These are phyloP conservation scores for Backusella parvicylindrica DNA, from an alignment of 192 early-diverging fungal genomes.

Conservation along the genomic window DNA sequence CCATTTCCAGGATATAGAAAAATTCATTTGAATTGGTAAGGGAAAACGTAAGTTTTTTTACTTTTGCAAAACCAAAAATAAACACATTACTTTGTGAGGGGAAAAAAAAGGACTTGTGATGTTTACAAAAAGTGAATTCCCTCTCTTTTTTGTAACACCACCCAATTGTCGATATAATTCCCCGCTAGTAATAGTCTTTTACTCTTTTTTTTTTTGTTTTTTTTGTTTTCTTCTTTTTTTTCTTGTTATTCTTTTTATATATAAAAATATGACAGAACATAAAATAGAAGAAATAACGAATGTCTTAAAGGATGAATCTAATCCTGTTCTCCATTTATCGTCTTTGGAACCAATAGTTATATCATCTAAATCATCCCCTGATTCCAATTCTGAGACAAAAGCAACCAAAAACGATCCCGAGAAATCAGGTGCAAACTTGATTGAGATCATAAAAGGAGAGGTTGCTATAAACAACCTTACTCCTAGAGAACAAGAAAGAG, in stretches of 20 bases:
- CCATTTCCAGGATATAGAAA: no score
- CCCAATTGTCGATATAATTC: not conserved
- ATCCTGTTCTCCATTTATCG: not conserved
- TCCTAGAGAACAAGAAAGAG: constrained; percentile 30
- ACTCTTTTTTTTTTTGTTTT: not conserved
- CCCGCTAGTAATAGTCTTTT: not conserved
- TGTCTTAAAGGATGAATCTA: constrained; percentile 2
- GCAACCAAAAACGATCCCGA: not conserved
- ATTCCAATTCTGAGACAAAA: not conserved
- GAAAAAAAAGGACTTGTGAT: no score
- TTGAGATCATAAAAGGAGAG: constrained; percentile 16
- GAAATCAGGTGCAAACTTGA: constrained; percentile 13
- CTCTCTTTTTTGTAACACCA: not conserved
- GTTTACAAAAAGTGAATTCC: no score
- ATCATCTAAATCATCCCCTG: not conserved
- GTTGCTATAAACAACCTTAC: constrained; percentile 17
- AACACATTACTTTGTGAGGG: not conserved
- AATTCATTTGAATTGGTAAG: no score
- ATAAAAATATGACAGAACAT: constrained; percentile 3
- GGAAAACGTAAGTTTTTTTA: no score
- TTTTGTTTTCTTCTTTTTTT: not conserved
- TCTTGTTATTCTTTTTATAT: not conserved
- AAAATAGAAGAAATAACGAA: constrained; percentile 13
- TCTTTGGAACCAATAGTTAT: not conserved
- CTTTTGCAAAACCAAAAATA: no score